Percentiles rank a stretch among this genome's conserved stretches.
Conservation (phyloP, 2,329 filamentous ascomycete genomes). For the Exophiala bonariae region DNA sequence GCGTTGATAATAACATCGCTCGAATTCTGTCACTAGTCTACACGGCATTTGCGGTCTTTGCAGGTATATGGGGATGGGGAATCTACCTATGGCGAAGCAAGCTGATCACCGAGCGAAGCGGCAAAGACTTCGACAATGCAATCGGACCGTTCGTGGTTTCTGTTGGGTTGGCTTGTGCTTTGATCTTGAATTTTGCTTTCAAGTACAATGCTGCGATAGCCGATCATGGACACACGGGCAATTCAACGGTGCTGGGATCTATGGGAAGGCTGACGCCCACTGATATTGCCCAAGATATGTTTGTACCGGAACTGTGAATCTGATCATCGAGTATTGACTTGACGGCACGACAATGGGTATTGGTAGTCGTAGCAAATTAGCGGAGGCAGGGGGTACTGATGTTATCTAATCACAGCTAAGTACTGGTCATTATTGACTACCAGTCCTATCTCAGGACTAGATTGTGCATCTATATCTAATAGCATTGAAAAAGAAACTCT, state of each 20-base stretch:
- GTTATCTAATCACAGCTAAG: too few relatives aligned
- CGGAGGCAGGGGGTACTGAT: too few relatives aligned
- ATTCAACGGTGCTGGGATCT: slow-evolving; percentile 2
- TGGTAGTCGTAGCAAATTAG: too few relatives aligned
- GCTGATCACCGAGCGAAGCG: slow-evolving; percentile 82
- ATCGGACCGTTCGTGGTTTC: slow-evolving; percentile 83
- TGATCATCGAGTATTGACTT: too few relatives aligned
- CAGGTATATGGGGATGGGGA: slow-evolving; percentile 81
- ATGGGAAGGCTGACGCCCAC: background rate
- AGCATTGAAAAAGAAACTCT: too few relatives aligned
- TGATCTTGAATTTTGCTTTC: slow-evolving; percentile 86
- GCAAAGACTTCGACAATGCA: slow-evolving; percentile 89
- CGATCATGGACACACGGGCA: background rate
- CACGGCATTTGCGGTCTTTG: slow-evolving; percentile 76
- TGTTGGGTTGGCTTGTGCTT: slow-evolving; percentile 71
- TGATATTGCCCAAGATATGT: too few relatives aligned
- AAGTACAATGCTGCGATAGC: slow-evolving; percentile 48
- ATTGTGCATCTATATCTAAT: too few relatives aligned
- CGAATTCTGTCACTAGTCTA: slow-evolving; percentile 80
- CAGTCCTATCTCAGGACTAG: too few relatives aligned
- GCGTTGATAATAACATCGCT: slow-evolving; percentile 70
- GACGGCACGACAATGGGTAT: too few relatives aligned
- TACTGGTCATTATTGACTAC: too few relatives aligned
- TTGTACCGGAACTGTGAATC: too few relatives aligned
- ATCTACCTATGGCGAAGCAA: slow-evolving; percentile 74